These are phyloP conservation scores for Coniferiporia sulphurascens DNA, from an alignment of 1,284 basidiomycete species.

Conservation along the genomic window DNA sequence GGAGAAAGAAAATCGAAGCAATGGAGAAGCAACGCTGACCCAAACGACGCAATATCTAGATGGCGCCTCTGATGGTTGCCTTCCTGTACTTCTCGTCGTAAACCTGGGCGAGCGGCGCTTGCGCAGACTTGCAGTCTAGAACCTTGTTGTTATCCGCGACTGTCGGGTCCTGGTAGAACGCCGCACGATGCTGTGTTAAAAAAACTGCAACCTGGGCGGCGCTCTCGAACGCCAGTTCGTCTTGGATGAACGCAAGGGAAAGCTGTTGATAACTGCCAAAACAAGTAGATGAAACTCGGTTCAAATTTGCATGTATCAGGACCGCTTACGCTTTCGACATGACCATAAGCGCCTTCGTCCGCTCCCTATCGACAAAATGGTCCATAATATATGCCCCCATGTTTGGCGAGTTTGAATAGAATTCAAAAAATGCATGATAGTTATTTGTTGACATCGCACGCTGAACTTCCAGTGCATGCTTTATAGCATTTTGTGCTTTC, in stretches of 20 bases:
- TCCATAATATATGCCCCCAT: slow-evolving; percentile 99
- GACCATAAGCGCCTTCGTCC: slow-evolving; percentile 80
- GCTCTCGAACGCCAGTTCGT: slow-evolving; percentile 82
- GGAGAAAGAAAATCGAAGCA: slow-evolving; percentile 2
- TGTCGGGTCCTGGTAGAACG: slow-evolving; percentile 63
- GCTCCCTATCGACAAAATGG: slow-evolving; percentile 92
- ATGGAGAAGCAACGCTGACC: background rate
- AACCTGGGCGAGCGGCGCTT: slow-evolving; percentile 46
- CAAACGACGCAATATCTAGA: slow-evolving; percentile 23
- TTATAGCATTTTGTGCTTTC: slow-evolving; percentile 75
- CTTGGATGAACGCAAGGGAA: slow-evolving; percentile 71
- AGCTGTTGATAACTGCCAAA: slow-evolving; percentile 70
- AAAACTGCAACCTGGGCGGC: slow-evolving; percentile 65
- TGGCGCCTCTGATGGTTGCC: slow-evolving; percentile 64
- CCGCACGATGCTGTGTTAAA: slow-evolving; percentile 65
- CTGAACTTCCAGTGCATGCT: slow-evolving; percentile 88
- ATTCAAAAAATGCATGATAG: slow-evolving; percentile 87
- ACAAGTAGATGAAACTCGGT: background rate
- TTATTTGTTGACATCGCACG: slow-evolving; percentile 88
- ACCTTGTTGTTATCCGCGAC: slow-evolving; percentile 54
- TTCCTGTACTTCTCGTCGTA: slow-evolving; percentile 76
- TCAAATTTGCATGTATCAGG: background rate
- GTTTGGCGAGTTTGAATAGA: slow-evolving; percentile 85
- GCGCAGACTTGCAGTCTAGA: slow-evolving; percentile 62
- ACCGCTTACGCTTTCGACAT: slow-evolving; percentile 80